Conservation (phyloP, 768 basidiomycete species). For the Favolaschia claudopus region DNA sequence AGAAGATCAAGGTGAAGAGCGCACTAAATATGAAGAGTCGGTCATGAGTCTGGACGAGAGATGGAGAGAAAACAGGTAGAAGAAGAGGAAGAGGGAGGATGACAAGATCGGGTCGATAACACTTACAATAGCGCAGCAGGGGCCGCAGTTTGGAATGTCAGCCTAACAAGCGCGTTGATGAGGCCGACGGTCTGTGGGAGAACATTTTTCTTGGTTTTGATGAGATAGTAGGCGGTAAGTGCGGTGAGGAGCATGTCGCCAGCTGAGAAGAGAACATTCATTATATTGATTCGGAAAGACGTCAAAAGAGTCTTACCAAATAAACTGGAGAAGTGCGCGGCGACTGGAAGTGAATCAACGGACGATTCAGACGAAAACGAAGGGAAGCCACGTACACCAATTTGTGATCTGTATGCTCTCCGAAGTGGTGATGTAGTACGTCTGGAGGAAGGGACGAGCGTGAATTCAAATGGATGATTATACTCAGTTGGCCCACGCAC, state of each 20-base stretch:
- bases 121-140: conserved; percentile 2
- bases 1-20: no score
- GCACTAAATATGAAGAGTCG: no score
- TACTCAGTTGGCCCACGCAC: no score
- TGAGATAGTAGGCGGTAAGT: background rate
- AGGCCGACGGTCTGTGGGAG: conserved; percentile 1
- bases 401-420: background rate
- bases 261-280: background rate
- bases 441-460: no score
- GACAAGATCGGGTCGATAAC: no score
- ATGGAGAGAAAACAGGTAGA: no score
- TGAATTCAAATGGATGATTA: no score
- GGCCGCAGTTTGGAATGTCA: conserved; percentile 3
- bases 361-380: background rate
- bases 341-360: background rate
- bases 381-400: background rate
- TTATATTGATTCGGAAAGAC: background rate
- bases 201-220: background rate
- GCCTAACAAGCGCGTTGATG: background rate
- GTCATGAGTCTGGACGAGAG: no score
- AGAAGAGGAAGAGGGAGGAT: no score
- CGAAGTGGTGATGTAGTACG: background rate
- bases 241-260: background rate
- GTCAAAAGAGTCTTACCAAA: background rate
- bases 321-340: background rate